A percentile compares a stretch with the other conserved stretches of the same genome.
Evolutionary conservation across 2,329 filamentous ascomycete species (phyloP).

Genomic region (Colletotrichum sp.): DNA sequence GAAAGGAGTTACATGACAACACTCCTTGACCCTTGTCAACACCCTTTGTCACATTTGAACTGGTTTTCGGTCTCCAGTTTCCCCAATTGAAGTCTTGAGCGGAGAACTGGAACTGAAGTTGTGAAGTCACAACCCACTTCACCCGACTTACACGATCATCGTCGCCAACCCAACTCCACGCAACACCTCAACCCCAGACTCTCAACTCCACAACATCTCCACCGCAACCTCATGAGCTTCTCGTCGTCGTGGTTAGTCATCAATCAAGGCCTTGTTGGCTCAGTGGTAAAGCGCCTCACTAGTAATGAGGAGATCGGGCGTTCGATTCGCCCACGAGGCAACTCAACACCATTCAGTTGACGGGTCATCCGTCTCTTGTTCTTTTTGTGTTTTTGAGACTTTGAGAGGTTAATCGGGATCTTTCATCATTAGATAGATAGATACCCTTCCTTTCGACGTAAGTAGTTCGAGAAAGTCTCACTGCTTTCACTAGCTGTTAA

Average conservation of each 20-base stretch:
- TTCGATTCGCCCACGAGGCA: background rate
- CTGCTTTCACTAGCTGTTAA: no score
- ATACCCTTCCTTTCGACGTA: no score
- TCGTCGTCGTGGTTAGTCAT: background rate
- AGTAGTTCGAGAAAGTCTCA: no score
- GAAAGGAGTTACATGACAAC: background rate
- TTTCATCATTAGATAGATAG: no score
- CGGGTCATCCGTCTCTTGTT: fast-evolving
- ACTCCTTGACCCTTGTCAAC: background rate
- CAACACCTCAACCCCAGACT: background rate
- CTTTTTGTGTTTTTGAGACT: background rate
- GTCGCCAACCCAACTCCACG: background rate
- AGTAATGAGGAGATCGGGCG: background rate
- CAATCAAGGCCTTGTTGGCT: background rate
- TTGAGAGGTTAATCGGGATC: no score
- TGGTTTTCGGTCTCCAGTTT: no score
- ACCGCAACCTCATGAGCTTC: background rate
- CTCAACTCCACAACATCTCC: background rate
- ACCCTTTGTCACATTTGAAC: background rate
- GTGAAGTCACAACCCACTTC: background rate
- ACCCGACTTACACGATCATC: background rate
- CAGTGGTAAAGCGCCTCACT: background rate
- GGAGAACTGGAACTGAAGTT: background rate
- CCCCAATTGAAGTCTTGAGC: no score
- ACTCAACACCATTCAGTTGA: fast-evolving